phyloP scores from a whole-genome alignment of 148 eudicot species.

The Fagopyrum homotropicum region DNA sequence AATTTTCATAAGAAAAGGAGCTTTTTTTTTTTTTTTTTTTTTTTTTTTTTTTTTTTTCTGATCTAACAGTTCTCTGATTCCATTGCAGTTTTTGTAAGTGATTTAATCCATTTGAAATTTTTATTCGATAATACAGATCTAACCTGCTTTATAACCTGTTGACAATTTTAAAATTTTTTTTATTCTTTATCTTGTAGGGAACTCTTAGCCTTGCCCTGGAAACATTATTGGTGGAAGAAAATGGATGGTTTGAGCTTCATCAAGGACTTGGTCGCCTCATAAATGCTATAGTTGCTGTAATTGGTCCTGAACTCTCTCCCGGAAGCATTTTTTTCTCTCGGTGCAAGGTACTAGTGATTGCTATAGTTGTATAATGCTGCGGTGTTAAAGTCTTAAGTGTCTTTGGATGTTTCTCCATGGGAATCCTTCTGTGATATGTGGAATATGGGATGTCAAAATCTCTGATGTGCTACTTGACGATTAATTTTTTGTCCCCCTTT shows the following conservation, averaged over 20 bases:
- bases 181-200: conserved; percentile 38
- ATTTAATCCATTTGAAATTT: not conserved
- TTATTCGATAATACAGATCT: not conserved
- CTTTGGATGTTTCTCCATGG: conserved; percentile 4
- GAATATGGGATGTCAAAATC: no score
- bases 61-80: not conserved
- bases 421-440: not conserved
- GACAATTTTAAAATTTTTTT: not conserved
- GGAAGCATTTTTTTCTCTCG: conserved; percentile 98
- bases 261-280: conserved; percentile 93
- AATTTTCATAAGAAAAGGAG: no score
- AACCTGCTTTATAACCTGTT: not conserved
- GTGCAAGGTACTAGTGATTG: conserved; percentile 62
- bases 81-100: not conserved
- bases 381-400: not conserved
- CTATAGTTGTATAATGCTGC: not conserved
- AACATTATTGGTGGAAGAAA: conserved; percentile 82
- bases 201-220: conserved; percentile 93
- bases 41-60: not conserved
- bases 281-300: conserved; percentile 97
- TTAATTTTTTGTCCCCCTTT: no score
- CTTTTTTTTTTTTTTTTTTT: no score
- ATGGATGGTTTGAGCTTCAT: conserved; percentile 88
- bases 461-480: no score
- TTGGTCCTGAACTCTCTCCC: conserved; percentile 97